These are phyloP conservation scores for Populus hybrid DNA, from an alignment of 441 rosid species.

Conservation along the genomic window DNA sequence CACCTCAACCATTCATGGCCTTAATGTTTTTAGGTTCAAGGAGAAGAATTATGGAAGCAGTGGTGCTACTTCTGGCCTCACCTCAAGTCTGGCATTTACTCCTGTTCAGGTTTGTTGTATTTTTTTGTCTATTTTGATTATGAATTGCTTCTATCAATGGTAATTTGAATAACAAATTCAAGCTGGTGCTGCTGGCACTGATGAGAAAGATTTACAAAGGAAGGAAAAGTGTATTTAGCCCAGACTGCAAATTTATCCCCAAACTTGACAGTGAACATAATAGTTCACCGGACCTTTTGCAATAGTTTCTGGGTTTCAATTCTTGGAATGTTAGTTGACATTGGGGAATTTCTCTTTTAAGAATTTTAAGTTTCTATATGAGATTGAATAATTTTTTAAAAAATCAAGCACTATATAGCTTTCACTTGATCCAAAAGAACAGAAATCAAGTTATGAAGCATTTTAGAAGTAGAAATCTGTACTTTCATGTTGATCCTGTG, in stretches of 20 bases:
- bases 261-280: not conserved
- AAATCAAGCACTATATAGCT: not conserved
- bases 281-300: not conserved
- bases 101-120: conserved; percentile 56
- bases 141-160: not conserved
- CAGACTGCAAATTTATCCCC: not conserved
- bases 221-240: not conserved
- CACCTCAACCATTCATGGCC: not conserved
- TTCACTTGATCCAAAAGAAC: not conserved
- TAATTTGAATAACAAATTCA: not conserved
- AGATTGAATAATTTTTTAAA: not conserved
- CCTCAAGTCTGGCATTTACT: conserved; percentile 92
- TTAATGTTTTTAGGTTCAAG: conserved; percentile 49
- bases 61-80: conserved; percentile 87
- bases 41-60: conserved; percentile 70
- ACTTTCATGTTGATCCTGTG: not conserved
- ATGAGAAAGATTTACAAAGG: not conserved
- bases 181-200: not conserved
- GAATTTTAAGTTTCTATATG: not conserved
- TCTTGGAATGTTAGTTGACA: not conserved
- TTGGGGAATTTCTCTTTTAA: not conserved
- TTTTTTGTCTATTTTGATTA: conserved; percentile 11
- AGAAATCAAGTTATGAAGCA: not conserved
- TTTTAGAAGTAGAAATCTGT: not conserved
- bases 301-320: not conserved